Evolutionary conservation across 2,329 filamentous ascomycete species (phyloP), one percentile per base, ranked within the genome.

Genomic region (Beauveria varroae): DNA sequence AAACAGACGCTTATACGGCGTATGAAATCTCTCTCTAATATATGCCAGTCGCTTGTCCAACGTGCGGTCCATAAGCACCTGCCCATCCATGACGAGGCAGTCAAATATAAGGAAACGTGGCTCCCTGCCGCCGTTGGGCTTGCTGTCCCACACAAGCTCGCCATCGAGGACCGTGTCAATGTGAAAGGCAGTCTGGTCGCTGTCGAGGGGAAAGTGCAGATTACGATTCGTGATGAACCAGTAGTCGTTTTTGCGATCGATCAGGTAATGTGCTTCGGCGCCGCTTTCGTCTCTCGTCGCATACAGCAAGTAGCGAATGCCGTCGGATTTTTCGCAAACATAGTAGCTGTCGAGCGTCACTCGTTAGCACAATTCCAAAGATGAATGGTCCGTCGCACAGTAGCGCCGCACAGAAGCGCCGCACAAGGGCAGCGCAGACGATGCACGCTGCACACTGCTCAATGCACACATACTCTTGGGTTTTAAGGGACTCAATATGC

Each of bases 221-320:
- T 78, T 82, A 58, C 78, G 78, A 64, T 83, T 80, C 34, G 84
- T 83, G 63, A 98, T 85, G 70, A 83, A 91, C 84, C 93, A 96
- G 79, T 95, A 99, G 73, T 98, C 92, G 77, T 99, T 98, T 77
- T 93, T 96, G 71, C 95, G 91, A 76, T 99, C 93, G 76, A 99
- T 96, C 61, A 99, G 82, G 77, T 96, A 97, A 71, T 95, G 90
- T 26, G 87, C 83, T 72, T 96, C 91, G 54, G 71, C 66, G 59
- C 78, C 78, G 6, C 78, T 72, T 47, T 86, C 81, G 70, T 88
- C 87, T 8, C 79, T 74, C 56, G 90, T 91, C 66, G 95, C 86
- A 79, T 96, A 98, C 65, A 99, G 84, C n/a, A 99, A 84, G 73
- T 96, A 97, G 65, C 95, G 87, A 65, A 98, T 91, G 60, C 95